These are phyloP conservation scores for Ceriops decandra DNA, from an alignment of 345 rosid genomes.

Conservation along the genomic window DNA sequence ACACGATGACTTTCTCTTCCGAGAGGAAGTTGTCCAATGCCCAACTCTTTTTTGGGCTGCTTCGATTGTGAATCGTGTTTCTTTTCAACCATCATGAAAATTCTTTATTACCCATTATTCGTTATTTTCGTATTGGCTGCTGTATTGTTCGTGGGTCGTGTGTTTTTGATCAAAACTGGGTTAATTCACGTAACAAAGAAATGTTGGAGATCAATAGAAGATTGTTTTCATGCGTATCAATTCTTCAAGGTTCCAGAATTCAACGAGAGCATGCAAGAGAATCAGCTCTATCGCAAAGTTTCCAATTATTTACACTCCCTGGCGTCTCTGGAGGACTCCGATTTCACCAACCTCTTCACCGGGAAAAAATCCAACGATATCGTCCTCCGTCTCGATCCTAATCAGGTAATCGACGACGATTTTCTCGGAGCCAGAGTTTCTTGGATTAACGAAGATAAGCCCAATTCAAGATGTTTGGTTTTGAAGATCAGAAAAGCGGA, in stretches of 20 bases:
- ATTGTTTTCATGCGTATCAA: constrained; percentile 61
- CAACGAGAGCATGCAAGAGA: constrained; percentile 56
- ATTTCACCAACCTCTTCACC: constrained; percentile 76
- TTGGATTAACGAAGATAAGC: constrained; percentile 53
- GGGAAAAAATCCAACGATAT: constrained; percentile 60
- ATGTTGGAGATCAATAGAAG: constrained; percentile 43
- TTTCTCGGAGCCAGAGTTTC: constrained; percentile 72
- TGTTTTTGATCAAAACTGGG: constrained; percentile 54
- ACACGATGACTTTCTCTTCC: not conserved
- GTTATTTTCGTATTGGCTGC: not conserved
- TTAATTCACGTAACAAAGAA: constrained; percentile 47
- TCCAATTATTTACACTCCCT: constrained; percentile 56
- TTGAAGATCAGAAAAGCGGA: constrained; percentile 72
- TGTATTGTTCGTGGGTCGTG: constrained; percentile 20
- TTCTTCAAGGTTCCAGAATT: constrained; percentile 68
- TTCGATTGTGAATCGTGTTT: not conserved
- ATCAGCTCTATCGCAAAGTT: constrained; percentile 52
- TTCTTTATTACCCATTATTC: constrained; percentile 8
- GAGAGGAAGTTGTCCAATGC: not conserved
- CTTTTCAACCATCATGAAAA: constrained; percentile 28
- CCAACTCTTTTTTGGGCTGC: no score
- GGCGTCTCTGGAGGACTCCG: constrained; percentile 65
- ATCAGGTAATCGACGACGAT: constrained; percentile 59
- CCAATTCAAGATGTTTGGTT: constrained; percentile 31
- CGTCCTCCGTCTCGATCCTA: constrained; percentile 57